Percentiles rank a stretch among this genome's conserved stretches.
Evolutionary conservation across 345 rosid genomes (phyloP).

Genomic region (Arabidopsis thaliana): DNA sequence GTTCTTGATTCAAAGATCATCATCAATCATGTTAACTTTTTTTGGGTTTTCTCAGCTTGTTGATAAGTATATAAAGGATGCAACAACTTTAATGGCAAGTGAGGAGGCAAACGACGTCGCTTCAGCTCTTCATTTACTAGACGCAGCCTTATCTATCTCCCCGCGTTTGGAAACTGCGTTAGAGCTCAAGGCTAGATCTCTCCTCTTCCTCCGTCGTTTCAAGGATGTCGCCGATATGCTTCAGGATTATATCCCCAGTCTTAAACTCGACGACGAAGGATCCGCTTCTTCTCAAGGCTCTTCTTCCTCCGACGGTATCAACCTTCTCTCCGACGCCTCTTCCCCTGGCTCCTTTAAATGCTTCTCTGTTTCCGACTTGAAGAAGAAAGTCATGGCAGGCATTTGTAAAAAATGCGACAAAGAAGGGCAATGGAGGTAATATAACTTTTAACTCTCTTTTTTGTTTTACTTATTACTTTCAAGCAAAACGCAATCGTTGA

Average conservation of each 20-base stretch:
- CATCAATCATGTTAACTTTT: not conserved
- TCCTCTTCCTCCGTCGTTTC: constrained; percentile 41
- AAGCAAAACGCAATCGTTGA: constrained; percentile 24
- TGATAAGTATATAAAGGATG: constrained; percentile 76
- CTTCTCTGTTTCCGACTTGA: constrained; percentile 86
- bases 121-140: constrained; percentile 72
- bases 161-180: constrained; percentile 64
- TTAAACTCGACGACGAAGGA: constrained; percentile 64
- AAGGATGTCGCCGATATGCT: constrained; percentile 53
- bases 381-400: constrained; percentile 87
- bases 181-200: constrained; percentile 48
- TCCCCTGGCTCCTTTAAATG: constrained; percentile 68
- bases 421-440: constrained; percentile 95
- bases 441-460: too few relatives aligned
- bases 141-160: constrained; percentile 69
- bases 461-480: constrained; percentile 28
- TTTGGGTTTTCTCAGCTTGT: constrained; percentile 56
- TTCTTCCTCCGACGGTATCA: constrained; percentile 48
- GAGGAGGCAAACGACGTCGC: constrained; percentile 66
- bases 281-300: constrained; percentile 58
- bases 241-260: constrained; percentile 86
- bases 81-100: constrained; percentile 66
- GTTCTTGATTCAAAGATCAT: not conserved
- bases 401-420: constrained; percentile 73
- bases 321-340: constrained; percentile 55